A percentile compares a stretch with the other conserved stretches of the same genome.
Evolutionary conservation across 768 basidiomycete species (phyloP).

Genomic region (Boletellus emodensis): DNA sequence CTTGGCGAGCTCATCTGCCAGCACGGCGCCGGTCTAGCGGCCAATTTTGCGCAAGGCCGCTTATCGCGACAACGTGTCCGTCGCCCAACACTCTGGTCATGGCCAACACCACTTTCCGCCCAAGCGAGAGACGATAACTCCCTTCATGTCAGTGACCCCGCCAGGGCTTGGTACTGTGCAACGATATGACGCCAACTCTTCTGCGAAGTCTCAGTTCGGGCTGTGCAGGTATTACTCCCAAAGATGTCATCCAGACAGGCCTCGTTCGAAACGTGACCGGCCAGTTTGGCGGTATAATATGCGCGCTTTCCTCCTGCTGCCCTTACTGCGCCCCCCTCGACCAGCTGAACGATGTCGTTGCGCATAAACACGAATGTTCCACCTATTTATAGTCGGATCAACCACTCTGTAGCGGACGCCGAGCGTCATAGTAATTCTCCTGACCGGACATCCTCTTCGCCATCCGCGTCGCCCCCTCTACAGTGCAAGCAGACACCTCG

Average conservation of each 20-base stretch:
- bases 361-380: conserved; percentile 29
- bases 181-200: conserved; percentile 8
- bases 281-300: conserved; percentile 19
- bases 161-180: conserved; percentile 11
- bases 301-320: conserved; percentile 7
- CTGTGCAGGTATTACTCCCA: conserved; percentile 8
- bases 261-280: conserved; percentile 26
- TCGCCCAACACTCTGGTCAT: conserved; percentile 4
- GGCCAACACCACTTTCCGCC: not conserved
- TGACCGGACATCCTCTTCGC: conserved; percentile 13
- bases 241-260: conserved; percentile 9
- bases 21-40: conserved; percentile 3
- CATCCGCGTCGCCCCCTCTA: conserved; percentile 18
- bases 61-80: conserved; percentile 15
- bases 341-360: conserved; percentile 25
- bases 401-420: conserved; percentile 15
- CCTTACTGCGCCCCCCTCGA: conserved; percentile 3
- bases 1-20: conserved; percentile 5
- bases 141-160: conserved; percentile 15
- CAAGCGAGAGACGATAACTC: conserved; percentile 3
- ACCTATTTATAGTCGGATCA: conserved; percentile 18
- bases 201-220: conserved; percentile 11
- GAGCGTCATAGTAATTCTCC: conserved; percentile 9
- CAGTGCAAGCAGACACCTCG: conserved; percentile 24
- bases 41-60: conserved; percentile 14